Base-by-base conservation (phyloP, 495 filamentous ascomycete genomes). In the Aspergillus homomorphus region DNA sequence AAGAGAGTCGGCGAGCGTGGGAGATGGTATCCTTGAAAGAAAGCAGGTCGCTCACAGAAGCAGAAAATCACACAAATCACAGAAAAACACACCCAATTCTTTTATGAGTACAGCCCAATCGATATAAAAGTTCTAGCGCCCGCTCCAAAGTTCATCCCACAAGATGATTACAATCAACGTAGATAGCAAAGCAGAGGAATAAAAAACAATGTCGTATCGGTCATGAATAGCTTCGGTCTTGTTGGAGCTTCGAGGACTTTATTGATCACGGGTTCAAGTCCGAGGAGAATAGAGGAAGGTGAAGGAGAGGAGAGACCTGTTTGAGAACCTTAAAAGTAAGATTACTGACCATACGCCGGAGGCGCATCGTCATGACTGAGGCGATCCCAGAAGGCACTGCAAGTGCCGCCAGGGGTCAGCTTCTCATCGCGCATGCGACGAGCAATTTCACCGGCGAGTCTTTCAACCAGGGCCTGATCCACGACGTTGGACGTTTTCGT, bases 361-460 rank as follows among this genome's bases (percentile, higher is more conserved):
- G 76, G 76, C 57, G 64, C 53, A 52, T 77, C 75, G 48, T 79
- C 75, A 54, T 71, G 76, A 18, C 56, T 56, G 28, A 63, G 56
- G 18, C 72, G 73, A 26, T 69, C 67, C 73, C 75, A 79, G 58
- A 75, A 78, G 24, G 68, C 66, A 54, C 67, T 70, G 54, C 73
- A 75, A 15, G 68, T 57, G 20, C 63, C 76, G 49, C 56, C 61
- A 9, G 65, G 44, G 57, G 71, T 66, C 52, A 75, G 41, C 62
- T 86, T 86, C 66, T 91, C 82, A 51, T 96, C 89, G 56, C 91
- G 86, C 60, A 93, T 87, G 24, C 89, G 87, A 62, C 88, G 82
- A 43, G 91, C 91, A 46, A 97, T 92, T 72, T 98, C 93, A 46
- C 84, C 83, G 6, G 93, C 92, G 73, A 98, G 89, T 75, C 92